Percentiles rank a stretch among this genome's conserved stretches.
Conservation (phyloP, 345 rosid species). For the Reutealis trisperma region DNA sequence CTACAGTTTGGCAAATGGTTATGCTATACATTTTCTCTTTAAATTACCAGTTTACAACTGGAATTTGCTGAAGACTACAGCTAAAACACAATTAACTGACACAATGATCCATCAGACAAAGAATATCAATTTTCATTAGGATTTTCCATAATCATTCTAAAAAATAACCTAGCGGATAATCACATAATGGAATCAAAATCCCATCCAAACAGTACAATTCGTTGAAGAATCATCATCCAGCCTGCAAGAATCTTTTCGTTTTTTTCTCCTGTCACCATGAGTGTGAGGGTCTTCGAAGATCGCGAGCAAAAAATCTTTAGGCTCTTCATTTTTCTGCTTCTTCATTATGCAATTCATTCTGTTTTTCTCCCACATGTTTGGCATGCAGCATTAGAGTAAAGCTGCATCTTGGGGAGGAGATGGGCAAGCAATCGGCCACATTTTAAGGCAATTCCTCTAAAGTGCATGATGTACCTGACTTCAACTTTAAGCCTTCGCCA, state of each 20-base stretch:
- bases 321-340: background rate
- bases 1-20: too few species aligned
- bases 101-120: background rate
- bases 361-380: background rate
- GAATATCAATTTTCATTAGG: background rate
- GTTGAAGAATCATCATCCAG: too few species aligned
- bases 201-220: too few species aligned
- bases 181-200: background rate
- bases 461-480: conserved; percentile 25
- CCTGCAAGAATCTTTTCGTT: background rate
- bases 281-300: background rate
- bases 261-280: background rate
- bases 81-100: background rate
- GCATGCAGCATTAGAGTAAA: background rate
- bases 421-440: background rate
- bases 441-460: conserved; percentile 8
- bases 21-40: too few species aligned
- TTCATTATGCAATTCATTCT: background rate
- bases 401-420: background rate
- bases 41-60: too few species aligned
- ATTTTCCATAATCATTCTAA: background rate
- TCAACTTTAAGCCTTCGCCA: conserved; percentile 56
- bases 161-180: background rate
- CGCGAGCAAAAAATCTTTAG: background rate
- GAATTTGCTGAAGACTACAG: too few species aligned